These are phyloP conservation scores for Hypoxylon sp. DNA, from an alignment of 2,329 filamentous ascomycete species.

Conservation along the genomic window DNA sequence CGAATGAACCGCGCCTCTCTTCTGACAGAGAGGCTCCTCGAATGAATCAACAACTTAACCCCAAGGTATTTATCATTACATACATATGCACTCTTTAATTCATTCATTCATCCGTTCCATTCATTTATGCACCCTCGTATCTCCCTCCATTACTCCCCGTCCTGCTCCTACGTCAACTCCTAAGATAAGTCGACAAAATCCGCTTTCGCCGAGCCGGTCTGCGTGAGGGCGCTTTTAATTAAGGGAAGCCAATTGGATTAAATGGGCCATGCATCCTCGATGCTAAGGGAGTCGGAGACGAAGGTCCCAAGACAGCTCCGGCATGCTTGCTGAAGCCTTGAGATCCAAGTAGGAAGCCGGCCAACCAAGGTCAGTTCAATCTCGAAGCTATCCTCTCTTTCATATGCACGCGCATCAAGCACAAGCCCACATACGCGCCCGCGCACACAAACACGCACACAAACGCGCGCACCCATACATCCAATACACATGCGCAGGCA, in stretches of 20 bases:
- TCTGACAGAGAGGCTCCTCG: conserved; percentile 57
- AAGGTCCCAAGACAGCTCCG: conserved; percentile 28
- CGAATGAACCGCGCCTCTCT: conserved; percentile 56
- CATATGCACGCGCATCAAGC: conserved; percentile 29
- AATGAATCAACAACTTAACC: conserved; percentile 63
- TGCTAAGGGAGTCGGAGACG: conserved; percentile 43
- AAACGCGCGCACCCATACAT: conserved; percentile 31
- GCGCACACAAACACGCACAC: conserved; percentile 25
- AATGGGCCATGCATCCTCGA: conserved; percentile 46
- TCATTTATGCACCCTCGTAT: conserved; percentile 38
- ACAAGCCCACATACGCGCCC: conserved; percentile 36
- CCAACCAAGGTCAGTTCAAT: conserved; percentile 44
- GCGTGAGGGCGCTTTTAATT: conserved; percentile 49
- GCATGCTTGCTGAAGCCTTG: conserved; percentile 42
- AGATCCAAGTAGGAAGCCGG: conserved; percentile 44
- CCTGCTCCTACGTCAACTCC: conserved; percentile 24
- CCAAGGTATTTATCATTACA: conserved; percentile 59
- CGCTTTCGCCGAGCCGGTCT: conserved; percentile 49
- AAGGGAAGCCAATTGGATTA: conserved; percentile 52
- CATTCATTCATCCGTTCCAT: conserved; percentile 28
- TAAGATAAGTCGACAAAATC: conserved; percentile 39
- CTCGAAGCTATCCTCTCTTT: conserved; percentile 23
- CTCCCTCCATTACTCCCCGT: conserved; percentile 18
- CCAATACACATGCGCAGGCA: conserved; percentile 22
- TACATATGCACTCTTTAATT: conserved; percentile 38